Conservation (phyloP, 225 moss, liverwort and hornwort genomes). For the Polytrichum formosum region DNA sequence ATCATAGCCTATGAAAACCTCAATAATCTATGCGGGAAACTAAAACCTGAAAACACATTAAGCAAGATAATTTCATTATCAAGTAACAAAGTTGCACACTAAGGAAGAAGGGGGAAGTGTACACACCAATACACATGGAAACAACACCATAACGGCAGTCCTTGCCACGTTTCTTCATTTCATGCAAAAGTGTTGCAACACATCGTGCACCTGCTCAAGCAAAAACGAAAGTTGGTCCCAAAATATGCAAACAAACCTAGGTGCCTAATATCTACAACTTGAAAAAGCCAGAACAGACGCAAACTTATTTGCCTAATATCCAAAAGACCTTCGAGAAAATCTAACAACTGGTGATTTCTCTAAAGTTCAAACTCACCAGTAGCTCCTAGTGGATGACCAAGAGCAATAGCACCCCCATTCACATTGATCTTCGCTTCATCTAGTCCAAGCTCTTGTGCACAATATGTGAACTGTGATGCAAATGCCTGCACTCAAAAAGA, state of each 20-base stretch:
- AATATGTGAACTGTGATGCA: slow-evolving; percentile 55
- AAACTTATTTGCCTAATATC: no score
- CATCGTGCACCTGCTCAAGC: slow-evolving; percentile 57
- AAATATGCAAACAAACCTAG: no score
- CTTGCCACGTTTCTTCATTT: slow-evolving; percentile 86
- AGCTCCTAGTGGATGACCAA: slow-evolving; percentile 63
- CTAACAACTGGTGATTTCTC: no score
- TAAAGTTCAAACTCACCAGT: slow-evolving; percentile 19
- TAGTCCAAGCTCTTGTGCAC: slow-evolving; percentile 39
- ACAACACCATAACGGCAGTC: slow-evolving; percentile 80
- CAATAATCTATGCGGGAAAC: no score
- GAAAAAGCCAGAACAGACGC: no score
- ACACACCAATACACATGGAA: slow-evolving; percentile 76
- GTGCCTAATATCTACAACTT: no score
- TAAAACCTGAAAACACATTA: no score
- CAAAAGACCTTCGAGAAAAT: no score
- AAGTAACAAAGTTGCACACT: neutral
- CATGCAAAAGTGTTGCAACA: slow-evolving; percentile 73
- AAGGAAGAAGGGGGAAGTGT: neutral
- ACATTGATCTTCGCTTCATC: slow-evolving; percentile 68
- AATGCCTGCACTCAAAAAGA: slow-evolving; percentile 28
- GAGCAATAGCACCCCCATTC: slow-evolving; percentile 63
- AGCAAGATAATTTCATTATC: neutral
- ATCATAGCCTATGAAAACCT: no score
- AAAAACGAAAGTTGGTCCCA: neutral